Percentiles rank a stretch among this genome's conserved stretches.
phyloP scores from a whole-genome alignment of 805 yeast genomes.

The Komagataella populi region DNA sequence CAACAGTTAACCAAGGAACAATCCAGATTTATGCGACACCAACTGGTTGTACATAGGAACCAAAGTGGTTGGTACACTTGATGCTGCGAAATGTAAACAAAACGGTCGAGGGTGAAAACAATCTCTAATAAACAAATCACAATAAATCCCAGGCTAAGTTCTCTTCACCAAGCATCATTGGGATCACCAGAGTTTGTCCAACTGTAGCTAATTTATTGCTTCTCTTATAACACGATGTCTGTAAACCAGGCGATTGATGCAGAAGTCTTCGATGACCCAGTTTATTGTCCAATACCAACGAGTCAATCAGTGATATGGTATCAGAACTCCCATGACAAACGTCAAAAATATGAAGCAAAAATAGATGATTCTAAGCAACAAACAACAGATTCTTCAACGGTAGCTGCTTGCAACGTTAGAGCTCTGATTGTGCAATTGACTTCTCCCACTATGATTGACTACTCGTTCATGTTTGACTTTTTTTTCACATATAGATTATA shows the following conservation, averaged over 20 bases:
- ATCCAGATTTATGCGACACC: background rate
- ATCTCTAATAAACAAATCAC: background rate
- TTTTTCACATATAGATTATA: conserved; percentile 73
- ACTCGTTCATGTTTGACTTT: conserved; percentile 71
- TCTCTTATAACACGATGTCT: background rate
- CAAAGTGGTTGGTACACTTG: background rate
- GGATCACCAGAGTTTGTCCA: background rate
- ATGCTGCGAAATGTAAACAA: background rate
- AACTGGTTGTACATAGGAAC: background rate
- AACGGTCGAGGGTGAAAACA: background rate
- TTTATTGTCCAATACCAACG: background rate
- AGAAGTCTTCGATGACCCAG: background rate
- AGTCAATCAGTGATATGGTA: background rate
- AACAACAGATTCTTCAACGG: background rate
- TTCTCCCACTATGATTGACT: conserved; percentile 63
- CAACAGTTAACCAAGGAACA: background rate
- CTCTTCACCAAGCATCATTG: background rate
- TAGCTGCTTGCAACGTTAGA: background rate
- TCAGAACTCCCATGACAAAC: background rate
- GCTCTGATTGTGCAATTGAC: conserved; percentile 49
- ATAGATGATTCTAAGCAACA: background rate
- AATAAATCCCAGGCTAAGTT: background rate
- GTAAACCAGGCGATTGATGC: background rate
- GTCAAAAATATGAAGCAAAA: background rate
- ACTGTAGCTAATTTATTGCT: background rate